Evolutionary conservation across 2,329 filamentous ascomycete species (phyloP), one percentile per base, ranked within the genome.

Genomic region (Xylaria polymorpha): DNA sequence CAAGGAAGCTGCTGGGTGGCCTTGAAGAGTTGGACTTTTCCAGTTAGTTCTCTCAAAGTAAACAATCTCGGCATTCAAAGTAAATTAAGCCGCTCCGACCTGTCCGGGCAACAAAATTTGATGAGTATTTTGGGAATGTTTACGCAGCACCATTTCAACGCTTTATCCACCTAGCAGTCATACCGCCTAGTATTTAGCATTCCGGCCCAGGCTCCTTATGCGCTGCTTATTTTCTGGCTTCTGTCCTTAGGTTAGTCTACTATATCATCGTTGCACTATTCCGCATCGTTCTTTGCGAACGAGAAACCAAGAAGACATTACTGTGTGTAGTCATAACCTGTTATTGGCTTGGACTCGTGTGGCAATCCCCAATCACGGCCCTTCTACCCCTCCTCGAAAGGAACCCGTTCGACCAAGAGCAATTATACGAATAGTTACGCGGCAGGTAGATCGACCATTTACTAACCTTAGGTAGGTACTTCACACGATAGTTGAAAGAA

Each of bases 81-180:
- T 64, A 71, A 69, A 72, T 71, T 67, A 60, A 65, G 61, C 35
- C 37, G 12, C 37, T 14, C 57, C 55, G 35, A 53, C 64, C 64
- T 76, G 75, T 69, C 74, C 72, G 66, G 73, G 74, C 74, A 77
- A 76, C 76, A 65, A 72, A 55, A 76, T 77, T 76, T 71, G 70
- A 70, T 70, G 71, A 60, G 25, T 72, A 75, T 75, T 72, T 71
- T 46, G 20, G n/a, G 61, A 43, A 51, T 46, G 35, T 57, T 66
- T 63, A 48, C 15, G 15, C 56, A 48, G 46, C 50, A 57, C 15
- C 15, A 57, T 62, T 57, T 62, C 29, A 56, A 61, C 44, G n/a
- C 51, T 18, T 35, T 53, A 66, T 39, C 48, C 43, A 61, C 41
- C 44, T 10, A 22, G 7, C 18, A 35, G 35, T 44, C 39, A 29